A percentile compares a stretch with the other conserved stretches of the same genome.
phyloP scores from a whole-genome alignment of 2,329 filamentous ascomycete genomes.

The Fusarium sarcochroum region DNA sequence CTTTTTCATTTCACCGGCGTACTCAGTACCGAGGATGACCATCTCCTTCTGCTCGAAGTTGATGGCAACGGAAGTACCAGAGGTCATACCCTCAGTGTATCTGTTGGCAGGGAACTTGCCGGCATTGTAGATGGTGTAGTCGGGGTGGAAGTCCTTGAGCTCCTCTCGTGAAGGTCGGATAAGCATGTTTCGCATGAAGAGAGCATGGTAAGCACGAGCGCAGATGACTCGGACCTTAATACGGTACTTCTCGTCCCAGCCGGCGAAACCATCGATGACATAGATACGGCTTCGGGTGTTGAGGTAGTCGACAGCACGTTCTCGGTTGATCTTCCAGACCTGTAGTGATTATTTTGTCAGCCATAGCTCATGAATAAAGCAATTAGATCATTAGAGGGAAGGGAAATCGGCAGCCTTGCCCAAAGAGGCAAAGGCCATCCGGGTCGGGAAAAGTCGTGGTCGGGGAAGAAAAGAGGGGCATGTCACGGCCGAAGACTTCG shows the following conservation, averaged over 20 bases:
- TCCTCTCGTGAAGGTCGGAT: slow-evolving; percentile 93
- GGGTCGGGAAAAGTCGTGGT: slow-evolving; percentile 47
- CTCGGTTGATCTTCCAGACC: slow-evolving; percentile 99
- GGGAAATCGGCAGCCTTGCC: slow-evolving; percentile 27
- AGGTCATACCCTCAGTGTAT: slow-evolving; percentile 98
- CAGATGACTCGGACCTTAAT: slow-evolving; percentile 98
- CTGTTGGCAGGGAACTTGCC: slow-evolving; percentile 98
- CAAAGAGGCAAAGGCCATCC: slow-evolving; percentile 19
- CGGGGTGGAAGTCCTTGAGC: slow-evolving; percentile 96
- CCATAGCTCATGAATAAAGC: slow-evolving; percentile 7
- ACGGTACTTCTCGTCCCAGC: slow-evolving; percentile 98
- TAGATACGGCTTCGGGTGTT: slow-evolving; percentile 99
- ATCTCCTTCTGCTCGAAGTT: slow-evolving; percentile 99
- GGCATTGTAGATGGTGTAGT: slow-evolving; percentile 99
- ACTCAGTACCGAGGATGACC: slow-evolving; percentile 99
- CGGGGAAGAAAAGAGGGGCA: slow-evolving; percentile 42
- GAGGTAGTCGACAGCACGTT: slow-evolving; percentile 98
- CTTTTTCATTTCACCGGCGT: slow-evolving; percentile 89
- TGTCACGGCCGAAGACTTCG: slow-evolving; percentile 38
- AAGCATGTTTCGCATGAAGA: slow-evolving; percentile 99
- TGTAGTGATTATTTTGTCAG: slow-evolving; percentile 59
- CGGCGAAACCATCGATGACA: slow-evolving; percentile 95
- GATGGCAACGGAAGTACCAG: slow-evolving; percentile 95
- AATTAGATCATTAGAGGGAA: slow-evolving; percentile 17
- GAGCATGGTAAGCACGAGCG: slow-evolving; percentile 97